A percentile compares a stretch with the other conserved stretches of the same genome.
Evolutionary conservation across 192 early-diverging fungal genomes (phyloP).

Genomic region (Coemansia guatemalensis): DNA sequence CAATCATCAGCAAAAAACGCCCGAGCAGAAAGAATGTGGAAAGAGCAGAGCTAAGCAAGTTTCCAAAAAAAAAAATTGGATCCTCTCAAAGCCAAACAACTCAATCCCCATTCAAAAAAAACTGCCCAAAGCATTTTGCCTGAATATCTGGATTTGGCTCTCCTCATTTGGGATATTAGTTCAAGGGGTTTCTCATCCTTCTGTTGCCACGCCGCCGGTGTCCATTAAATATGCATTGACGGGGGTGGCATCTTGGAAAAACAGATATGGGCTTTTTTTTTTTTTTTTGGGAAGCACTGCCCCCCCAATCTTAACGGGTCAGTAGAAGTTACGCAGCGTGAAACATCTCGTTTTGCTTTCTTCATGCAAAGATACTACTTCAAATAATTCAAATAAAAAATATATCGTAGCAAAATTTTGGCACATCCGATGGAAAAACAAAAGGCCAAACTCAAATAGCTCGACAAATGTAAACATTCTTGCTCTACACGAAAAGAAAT

Average conservation of each 20-base stretch:
- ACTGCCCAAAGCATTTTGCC: neutral
- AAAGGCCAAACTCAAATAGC: conserved; percentile 37
- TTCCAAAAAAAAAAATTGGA: neutral
- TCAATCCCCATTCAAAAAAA: neutral
- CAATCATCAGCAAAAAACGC: neutral
- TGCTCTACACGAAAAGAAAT: conserved; percentile 9
- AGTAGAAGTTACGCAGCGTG: neutral
- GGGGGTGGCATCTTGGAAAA: neutral
- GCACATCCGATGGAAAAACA: conserved; percentile 10
- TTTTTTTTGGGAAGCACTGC: neutral
- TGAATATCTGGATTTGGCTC: neutral
- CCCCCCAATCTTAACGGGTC: too few species aligned
- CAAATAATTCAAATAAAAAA: too few species aligned
- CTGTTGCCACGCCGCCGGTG: neutral
- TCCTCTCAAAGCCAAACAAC: neutral
- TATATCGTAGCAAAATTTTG: conserved; percentile 29
- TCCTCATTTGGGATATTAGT: neutral
- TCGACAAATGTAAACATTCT: conserved; percentile 6
- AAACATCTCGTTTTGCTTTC: neutral
- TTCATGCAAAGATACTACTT: too few species aligned
- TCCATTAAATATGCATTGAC: neutral
- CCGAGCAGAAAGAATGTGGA: neutral
- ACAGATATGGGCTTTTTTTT: neutral
- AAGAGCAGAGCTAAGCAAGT: neutral
- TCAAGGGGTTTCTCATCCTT: neutral